Base-by-base conservation (phyloP, 345 rosid species). In the Lepidium aucheri region DNA sequence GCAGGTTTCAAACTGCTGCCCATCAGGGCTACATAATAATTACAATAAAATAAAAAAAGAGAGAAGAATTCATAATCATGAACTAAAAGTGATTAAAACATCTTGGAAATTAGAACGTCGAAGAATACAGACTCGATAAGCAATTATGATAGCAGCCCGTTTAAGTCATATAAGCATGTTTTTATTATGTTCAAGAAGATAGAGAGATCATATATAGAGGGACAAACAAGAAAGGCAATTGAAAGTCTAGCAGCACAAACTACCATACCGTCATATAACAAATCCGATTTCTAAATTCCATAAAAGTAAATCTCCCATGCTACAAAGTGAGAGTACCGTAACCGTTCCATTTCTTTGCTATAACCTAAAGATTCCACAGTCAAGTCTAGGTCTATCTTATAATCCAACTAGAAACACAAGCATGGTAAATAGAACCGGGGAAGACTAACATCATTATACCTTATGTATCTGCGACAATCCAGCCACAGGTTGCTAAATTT, bases 1-100 rank as follows among this genome's bases (percentile, higher is more conserved):
- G 90, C 80, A 82, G 78, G 91, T 78, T 68, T 72, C 82, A 79
- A 87, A 85, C 86, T 84, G 84, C 65, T 69, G 82, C 60, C 90
- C 91, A 34, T 79, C 74, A 77, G 94, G 94, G 84, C 97, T 90
- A 79, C 71, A 78, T 58, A 51, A 50, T 15, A 26, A 26, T 26
- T 26, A 26, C 52, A 6, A 39, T 52, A 53, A 53, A 24, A 13
- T 26, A n/a, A 44, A 38, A 17, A 5, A 9, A 22, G 38, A 46
- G 36, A 56, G 3, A 28, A 3, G 16, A 12, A 0, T 13, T 30
- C 8, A 34, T 4, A 38, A 28, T 26, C 54, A 46, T 53, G 33
- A 36, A 53, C 33, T 8, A 44, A 3, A 17, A 41, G 54, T 34
- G 26, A 54, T 45, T 35, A 46, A 45, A 64, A 7, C 15, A 41